Conservation (phyloP, 1,284 basidiomycete genomes). For the Ceratobasidium sp. region DNA sequence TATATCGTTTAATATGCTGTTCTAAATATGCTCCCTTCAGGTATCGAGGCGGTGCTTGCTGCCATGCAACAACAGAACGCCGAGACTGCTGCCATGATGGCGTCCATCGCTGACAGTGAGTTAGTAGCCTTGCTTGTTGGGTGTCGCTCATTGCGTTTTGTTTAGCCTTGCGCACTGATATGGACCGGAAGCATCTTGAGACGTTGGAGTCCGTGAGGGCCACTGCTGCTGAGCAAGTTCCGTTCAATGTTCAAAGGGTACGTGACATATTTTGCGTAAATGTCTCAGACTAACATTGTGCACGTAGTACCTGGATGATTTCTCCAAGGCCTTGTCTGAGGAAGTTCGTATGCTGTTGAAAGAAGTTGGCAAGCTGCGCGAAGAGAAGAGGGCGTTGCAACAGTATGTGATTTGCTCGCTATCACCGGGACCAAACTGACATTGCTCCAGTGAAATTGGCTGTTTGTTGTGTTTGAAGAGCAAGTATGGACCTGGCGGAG, state of each 20-base stretch:
- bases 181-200: constrained; percentile 43
- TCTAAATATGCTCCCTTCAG: constrained; percentile 35
- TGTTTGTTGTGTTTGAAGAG: constrained; percentile 45
- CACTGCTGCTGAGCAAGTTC: constrained; percentile 46
- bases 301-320: constrained; percentile 48
- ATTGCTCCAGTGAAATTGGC: constrained; percentile 46
- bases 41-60: constrained; percentile 46
- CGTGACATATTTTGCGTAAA: constrained; percentile 3
- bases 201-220: constrained; percentile 46
- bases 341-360: constrained; percentile 48
- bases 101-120: constrained; percentile 45
- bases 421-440: not conserved
- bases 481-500: constrained; percentile 48
- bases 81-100: constrained; percentile 44
- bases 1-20: not conserved
- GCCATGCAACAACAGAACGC: constrained; percentile 46
- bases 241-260: constrained; percentile 48
- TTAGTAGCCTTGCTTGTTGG: not conserved
- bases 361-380: constrained; percentile 48
- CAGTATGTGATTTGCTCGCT: constrained; percentile 41
- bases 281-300: constrained; percentile 11
- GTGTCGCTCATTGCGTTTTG: not conserved
- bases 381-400: constrained; percentile 47
- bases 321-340: constrained; percentile 47
- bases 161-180: constrained; percentile 45